Base-by-base conservation (phyloP, 192 early-diverging fungal species). In the Coemansia sp. region DNA sequence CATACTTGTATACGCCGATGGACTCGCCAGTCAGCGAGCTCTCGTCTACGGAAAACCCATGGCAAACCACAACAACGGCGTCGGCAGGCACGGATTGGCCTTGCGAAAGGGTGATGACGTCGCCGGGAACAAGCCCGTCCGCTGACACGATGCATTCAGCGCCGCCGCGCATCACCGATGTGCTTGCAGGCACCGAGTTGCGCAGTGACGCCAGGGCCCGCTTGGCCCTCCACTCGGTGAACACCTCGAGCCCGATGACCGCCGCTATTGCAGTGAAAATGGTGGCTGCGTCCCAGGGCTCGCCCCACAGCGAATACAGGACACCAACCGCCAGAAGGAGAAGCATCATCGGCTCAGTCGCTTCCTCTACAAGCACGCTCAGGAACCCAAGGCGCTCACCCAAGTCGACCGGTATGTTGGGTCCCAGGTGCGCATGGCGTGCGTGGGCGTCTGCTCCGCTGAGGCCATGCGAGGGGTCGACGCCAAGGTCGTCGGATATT, bases 51-150 rank as follows among this genome's bases (percentile, higher is more conserved):
- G 84, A 83, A 23, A 91, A 89, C 2, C 61, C 69, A 35, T 73
- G 61, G 19, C 94, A 93, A 29, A 67, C 83, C 17, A 88, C 83
- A 13, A 98, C 86, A 1, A 86, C 70, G n/a, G 93, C 95, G 65
- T 98, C 96, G 0, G 92, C 87, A 5, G 96, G 93, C 22, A 98
- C 86, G 33, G 92, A 86, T 76, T 96, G 93, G 19, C 93, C 93
- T 10, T 92, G 93, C 2, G 92, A 72, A 55, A 96, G 72, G 64
- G 89, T 89, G 61, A 97, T 69, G 5, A 93, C 65, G 75, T 99
- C 96, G 40, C 91, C 90, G 0, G 53, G 46, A n/a, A 75, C 73
- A 34, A 80, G 48, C 8, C 68, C 66, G 57, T 70, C 69, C 0
- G 73, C 62, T 8, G 65, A 34, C 29, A 71, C 78, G 13, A 80